Conservation (phyloP, 306 rosid genomes). For the Dryas drummondii region DNA sequence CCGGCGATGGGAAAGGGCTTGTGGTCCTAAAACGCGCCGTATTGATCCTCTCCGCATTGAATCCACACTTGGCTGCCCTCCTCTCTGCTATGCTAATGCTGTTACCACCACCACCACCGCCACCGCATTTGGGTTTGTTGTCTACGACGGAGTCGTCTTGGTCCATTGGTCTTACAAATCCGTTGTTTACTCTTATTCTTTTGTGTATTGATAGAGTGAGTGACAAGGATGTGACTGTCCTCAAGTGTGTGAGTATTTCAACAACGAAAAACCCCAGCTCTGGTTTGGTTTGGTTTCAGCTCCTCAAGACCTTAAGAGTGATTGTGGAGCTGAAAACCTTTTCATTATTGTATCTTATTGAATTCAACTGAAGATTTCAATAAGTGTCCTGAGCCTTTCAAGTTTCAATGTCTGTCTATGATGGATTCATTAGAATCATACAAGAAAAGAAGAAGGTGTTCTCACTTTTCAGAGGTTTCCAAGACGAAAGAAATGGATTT, state of each 20-base stretch:
- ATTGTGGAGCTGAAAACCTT: conserved; percentile 11
- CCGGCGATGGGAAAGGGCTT: conserved; percentile 37
- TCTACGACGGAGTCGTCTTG: not conserved
- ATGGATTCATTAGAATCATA: not conserved
- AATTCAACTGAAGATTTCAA: not conserved
- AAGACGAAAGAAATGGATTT: not conserved
- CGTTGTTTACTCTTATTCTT: not conserved
- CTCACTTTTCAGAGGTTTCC: not conserved
- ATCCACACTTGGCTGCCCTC: conserved; percentile 56
- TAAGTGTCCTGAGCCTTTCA: not conserved
- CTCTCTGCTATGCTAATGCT: conserved; percentile 70
- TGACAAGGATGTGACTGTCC: conserved; percentile 6
- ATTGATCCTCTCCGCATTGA: conserved; percentile 56
- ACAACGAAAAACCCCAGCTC: not conserved
- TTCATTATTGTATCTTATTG: too few relatives aligned
- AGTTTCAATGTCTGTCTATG: not conserved
- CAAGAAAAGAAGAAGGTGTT: not conserved
- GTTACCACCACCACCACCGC: conserved; percentile 10
- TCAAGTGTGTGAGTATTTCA: not conserved
- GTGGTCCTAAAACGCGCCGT: conserved; percentile 36
- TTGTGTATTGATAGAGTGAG: not conserved
- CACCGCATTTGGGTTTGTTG: not conserved
- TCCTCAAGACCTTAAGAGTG: conserved; percentile 1
- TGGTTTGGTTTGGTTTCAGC: conserved; percentile 22
- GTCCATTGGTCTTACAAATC: not conserved